Conservation (phyloP, 129 eudicot species). For the Artemisia tridentata region DNA sequence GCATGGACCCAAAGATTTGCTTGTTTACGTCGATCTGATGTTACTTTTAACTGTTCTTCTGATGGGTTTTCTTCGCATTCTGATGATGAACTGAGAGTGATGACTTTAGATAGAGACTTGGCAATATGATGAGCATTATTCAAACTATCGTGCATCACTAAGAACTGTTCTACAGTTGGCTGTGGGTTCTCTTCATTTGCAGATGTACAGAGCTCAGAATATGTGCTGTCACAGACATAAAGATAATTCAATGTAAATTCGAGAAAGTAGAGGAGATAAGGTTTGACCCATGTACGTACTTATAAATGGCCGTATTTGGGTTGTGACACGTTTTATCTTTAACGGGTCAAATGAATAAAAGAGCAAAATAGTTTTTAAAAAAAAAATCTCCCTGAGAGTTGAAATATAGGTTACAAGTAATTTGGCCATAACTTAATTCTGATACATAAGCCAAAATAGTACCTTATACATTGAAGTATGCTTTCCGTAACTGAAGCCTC, state of each 20-base stretch:
- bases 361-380: not conserved
- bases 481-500: conserved; percentile 83
- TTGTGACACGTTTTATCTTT: not conserved
- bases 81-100: conserved; percentile 36
- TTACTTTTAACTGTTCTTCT: conserved; percentile 47
- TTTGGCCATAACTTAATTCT: not conserved
- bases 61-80: conserved; percentile 55
- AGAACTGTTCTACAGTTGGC: conserved; percentile 77
- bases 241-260: not conserved
- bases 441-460: not conserved
- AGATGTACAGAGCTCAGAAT: conserved; percentile 59
- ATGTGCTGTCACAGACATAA: conserved; percentile 46
- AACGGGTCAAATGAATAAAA: not conserved
- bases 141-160: conserved; percentile 49
- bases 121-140: conserved; percentile 46
- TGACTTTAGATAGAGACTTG: conserved; percentile 46
- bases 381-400: not conserved
- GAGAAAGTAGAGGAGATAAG: not conserved
- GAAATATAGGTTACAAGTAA: not conserved
- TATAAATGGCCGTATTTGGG: too few relatives aligned
- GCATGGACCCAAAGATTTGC: conserved; percentile 80
- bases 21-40: conserved; percentile 53
- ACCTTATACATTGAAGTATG: conserved; percentile 79
- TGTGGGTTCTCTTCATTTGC: conserved; percentile 83
- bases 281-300: not conserved